A percentile compares a stretch with the other conserved stretches of the same genome.
phyloP scores from a whole-genome alignment of 352 stramenopile species.

The Phytophthora meadii region DNA sequence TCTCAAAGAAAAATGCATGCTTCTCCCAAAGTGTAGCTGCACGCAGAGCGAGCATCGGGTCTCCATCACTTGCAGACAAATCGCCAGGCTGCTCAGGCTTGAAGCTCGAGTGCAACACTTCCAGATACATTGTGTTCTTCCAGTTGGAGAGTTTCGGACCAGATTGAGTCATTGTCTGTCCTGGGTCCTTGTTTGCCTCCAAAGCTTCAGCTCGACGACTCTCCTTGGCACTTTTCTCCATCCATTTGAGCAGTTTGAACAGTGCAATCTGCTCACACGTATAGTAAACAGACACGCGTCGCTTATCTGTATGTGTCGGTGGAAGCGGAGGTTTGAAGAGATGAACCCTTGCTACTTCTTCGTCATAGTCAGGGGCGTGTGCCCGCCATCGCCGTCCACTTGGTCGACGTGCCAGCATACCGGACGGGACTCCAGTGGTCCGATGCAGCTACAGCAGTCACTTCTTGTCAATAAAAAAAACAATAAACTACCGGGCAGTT shows the following conservation, averaged over 20 bases:
- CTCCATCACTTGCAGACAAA: background rate
- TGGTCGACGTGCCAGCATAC: constrained; percentile 25
- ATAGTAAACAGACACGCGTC: constrained; percentile 72
- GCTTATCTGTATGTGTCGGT: constrained; percentile 46
- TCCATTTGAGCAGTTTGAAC: constrained; percentile 80
- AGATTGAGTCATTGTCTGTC: constrained; percentile 1
- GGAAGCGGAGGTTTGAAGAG: constrained; percentile 39
- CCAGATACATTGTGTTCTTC: constrained; percentile 77
- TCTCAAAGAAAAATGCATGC: constrained; percentile 77
- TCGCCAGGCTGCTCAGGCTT: constrained; percentile 11
- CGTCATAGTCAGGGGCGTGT: constrained; percentile 48
- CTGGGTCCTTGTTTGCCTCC: constrained; percentile 3
- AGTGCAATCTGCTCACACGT: constrained; percentile 73
- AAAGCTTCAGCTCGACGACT: constrained; percentile 20
- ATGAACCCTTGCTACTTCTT: constrained; percentile 42
- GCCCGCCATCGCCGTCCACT: constrained; percentile 40
- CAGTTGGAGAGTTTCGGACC: constrained; percentile 35
- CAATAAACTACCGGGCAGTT: background rate
- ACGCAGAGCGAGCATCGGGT: constrained; percentile 10
- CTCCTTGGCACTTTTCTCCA: constrained; percentile 43
- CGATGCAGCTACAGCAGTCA: constrained; percentile 35
- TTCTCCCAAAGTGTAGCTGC: constrained; percentile 48
- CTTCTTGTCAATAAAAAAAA: constrained; percentile 7
- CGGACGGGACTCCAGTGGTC: constrained; percentile 17
- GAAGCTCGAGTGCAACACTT: constrained; percentile 66